Conservation (phyloP, 225 moss, liverwort and hornwort species). For the Pseudoscleropodium purum region DNA sequence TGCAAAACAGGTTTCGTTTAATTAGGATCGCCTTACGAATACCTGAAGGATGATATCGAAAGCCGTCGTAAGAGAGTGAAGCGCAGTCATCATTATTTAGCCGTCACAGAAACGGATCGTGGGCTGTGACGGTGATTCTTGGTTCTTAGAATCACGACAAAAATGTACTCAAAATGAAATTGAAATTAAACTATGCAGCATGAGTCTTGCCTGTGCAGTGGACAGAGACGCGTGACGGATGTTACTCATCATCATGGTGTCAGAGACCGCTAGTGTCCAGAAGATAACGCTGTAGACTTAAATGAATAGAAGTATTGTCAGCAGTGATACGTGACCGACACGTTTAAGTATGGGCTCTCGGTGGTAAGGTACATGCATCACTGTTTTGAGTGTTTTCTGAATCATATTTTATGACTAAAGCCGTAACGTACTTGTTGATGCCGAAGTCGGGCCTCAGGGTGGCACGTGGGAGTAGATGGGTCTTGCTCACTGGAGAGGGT, state of each 20-base stretch:
- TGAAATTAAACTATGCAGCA: neutral
- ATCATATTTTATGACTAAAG: neutral
- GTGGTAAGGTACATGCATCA: neutral
- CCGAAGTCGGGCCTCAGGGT: neutral
- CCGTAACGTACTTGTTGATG: neutral
- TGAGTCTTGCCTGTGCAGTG: neutral
- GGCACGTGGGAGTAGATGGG: neutral
- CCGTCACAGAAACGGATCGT: neutral
- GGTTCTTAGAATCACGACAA: neutral
- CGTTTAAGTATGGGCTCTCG: neutral
- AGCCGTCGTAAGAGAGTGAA: neutral
- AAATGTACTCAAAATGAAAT: neutral
- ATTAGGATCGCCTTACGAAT: neutral
- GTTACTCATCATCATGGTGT: neutral
- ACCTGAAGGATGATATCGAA: neutral
- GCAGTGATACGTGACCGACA: neutral
- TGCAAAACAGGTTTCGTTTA: conserved; percentile 36
- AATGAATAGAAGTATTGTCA: neutral
- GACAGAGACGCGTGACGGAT: neutral
- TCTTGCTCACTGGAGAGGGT: neutral
- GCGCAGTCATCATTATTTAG: neutral
- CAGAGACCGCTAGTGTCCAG: neutral
- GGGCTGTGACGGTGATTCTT: neutral
- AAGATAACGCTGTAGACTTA: neutral
- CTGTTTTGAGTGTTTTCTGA: neutral